These are phyloP conservation scores for Tetrahymena thermophila DNA, from an alignment of 73 alveolate genomes.

Conservation along the genomic window DNA sequence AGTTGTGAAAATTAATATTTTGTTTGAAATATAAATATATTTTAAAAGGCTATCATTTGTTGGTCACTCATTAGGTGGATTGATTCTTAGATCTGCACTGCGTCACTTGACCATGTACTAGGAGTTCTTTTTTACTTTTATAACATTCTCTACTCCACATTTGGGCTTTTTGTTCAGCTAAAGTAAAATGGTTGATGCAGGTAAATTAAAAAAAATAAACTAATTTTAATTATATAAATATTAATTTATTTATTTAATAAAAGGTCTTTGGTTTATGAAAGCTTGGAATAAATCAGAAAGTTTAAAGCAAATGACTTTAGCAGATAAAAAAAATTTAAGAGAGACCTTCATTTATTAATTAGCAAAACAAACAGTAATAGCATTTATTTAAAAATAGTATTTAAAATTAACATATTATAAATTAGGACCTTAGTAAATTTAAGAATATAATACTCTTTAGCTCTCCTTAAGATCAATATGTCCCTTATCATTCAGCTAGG, in stretches of 20 bases:
- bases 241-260: not conserved
- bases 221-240: too few species aligned
- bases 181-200: slow-evolving; percentile 80
- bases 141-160: slow-evolving; percentile 86
- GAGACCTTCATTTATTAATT: slow-evolving; percentile 80
- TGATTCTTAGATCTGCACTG: slow-evolving; percentile 86
- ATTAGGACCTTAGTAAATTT: slow-evolving; percentile 68
- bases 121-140: slow-evolving; percentile 66
- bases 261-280: slow-evolving; percentile 66
- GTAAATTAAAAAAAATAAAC: slow-evolving; percentile 8
- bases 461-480: slow-evolving; percentile 74
- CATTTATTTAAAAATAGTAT: not conserved
- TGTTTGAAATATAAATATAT: slow-evolving; percentile 10
- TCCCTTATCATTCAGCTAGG: slow-evolving; percentile 82
- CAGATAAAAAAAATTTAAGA: slow-evolving; percentile 57
- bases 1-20: slow-evolving; percentile 56
- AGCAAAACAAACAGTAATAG: slow-evolving; percentile 14
- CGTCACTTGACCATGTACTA: slow-evolving; percentile 67
- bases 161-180: slow-evolving; percentile 72
- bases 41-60: slow-evolving; percentile 11
- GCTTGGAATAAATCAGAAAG: slow-evolving; percentile 69
- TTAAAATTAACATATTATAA: slow-evolving; percentile 17
- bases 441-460: slow-evolving; percentile 58
- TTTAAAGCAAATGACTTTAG: slow-evolving; percentile 69
- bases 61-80: slow-evolving; percentile 90